Base-by-base conservation (phyloP, 805 yeast genomes). In the Kazachstania viticola region DNA sequence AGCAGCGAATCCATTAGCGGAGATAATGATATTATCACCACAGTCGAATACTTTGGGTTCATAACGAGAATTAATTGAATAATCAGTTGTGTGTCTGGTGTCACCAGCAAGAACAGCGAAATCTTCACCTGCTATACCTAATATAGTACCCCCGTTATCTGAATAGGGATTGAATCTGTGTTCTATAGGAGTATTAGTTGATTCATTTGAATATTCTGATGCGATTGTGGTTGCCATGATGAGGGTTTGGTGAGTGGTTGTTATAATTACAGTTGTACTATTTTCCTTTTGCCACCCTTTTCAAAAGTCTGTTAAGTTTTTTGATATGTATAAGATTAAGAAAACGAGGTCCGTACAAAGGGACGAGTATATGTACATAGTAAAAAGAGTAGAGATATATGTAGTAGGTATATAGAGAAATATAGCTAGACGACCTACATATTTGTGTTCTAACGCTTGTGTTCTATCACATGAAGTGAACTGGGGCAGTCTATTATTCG, bases 81-180 rank as follows among this genome's bases (percentile, higher is more conserved):
- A 91, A 15, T 96, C 98, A 14, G 80, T 77, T 4, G 94, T 83
- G 51, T 81, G 93, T 65, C 98, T 79, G n/a, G 98, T 91, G 58
- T 91, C 98, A 28, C 97, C 97, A 1, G 98, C 98, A 39, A 91
- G 67, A 22, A 91, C 91, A 14, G 95, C 95, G 51, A 85, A 91
- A 59, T 91, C 96, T 56, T 84, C 82, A 31, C 98, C 98, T 1
- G 98, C 96, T 59, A 91, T 91, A 32, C 97, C 98, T 45, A 91
- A 64, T 34, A 88, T 87, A 6, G 97, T 88, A 50, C 98, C 98
- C 48, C 98, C 98, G 49, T 87, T 84, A 59, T 87, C 95, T 19
- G 88, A 64, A 64, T 85, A 85, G 24, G 96, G 96, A 53, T 85
- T 84, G 64, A 85, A 85, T 56, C 79, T 69, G 58, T 87, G 95